Percentiles rank a stretch among this genome's conserved stretches.
Conservation (phyloP, 2,329 filamentous ascomycete genomes). For the Daldinia sp. region DNA sequence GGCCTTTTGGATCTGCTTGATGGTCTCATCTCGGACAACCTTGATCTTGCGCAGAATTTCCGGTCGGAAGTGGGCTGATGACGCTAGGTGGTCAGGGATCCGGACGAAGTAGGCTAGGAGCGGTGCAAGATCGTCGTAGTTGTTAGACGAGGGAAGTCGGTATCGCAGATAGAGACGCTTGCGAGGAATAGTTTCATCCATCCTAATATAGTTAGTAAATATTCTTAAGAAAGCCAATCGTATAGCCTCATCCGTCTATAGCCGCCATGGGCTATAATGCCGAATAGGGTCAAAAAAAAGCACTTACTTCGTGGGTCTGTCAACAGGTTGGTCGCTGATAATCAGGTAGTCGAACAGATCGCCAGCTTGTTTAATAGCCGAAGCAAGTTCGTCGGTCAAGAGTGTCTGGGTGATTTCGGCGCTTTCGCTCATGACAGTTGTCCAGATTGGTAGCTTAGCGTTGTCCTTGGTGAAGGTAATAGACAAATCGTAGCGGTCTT, state of each 20-base stretch:
- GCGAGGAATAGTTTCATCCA: slow-evolving; percentile 83
- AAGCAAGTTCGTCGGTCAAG: slow-evolving; percentile 85
- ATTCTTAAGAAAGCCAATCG: not conserved
- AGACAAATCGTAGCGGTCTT: slow-evolving; percentile 93
- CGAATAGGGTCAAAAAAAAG: not conserved
- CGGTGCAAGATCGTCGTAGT: slow-evolving; percentile 72
- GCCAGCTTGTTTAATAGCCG: slow-evolving; percentile 80
- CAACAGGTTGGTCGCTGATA: slow-evolving; percentile 85
- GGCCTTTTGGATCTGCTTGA: slow-evolving; percentile 79
- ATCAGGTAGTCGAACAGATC: slow-evolving; percentile 87
- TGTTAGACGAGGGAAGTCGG: slow-evolving; percentile 69
- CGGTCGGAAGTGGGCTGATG: slow-evolving; percentile 82
- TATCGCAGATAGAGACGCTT: slow-evolving; percentile 88
- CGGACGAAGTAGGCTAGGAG: slow-evolving; percentile 85
- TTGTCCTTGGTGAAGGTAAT: slow-evolving; percentile 94
- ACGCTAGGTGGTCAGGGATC: slow-evolving; percentile 82
- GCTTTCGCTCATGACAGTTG: slow-evolving; percentile 95
- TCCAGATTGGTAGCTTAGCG: slow-evolving; percentile 86
- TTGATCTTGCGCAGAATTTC: slow-evolving; percentile 89
- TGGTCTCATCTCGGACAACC: slow-evolving; percentile 79
- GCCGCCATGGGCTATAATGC: not conserved
- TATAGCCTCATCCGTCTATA: not conserved
- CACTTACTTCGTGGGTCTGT: slow-evolving; percentile 83
- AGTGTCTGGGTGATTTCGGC: slow-evolving; percentile 91
- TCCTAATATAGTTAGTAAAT: slow-evolving; percentile 54